Evolutionary conservation across 2,329 filamentous ascomycete species (phyloP), one percentile per base, ranked within the genome.

Genomic region (Trichoderma gracile): DNA sequence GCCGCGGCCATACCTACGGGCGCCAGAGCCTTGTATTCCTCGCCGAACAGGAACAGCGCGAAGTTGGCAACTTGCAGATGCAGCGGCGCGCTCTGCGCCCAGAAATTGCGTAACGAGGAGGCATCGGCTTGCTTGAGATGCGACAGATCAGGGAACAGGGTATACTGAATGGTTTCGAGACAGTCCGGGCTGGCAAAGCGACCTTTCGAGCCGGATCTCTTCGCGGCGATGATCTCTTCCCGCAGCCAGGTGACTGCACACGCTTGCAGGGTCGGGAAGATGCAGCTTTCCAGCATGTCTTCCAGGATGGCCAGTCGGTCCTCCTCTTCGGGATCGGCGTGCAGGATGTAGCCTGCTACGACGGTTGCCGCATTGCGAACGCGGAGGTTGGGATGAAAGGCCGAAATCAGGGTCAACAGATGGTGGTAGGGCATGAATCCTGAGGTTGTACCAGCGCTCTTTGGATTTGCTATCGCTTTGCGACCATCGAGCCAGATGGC

Each of bases 261-360:
- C 9, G 84, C 86, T 72, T 88, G 87, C 43, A 89, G 78, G 0
- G 82, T 80, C 2, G 85, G 80, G 69, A 86, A 89, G 68, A 85
- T 81, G 78, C 86, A 89, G 72, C 88, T 86, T 73, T 89, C 86
- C 14, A 89, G 75, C 14, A 89, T 79, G 70, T 89, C 87, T 59
- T 86, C 83, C 9, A 90, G 79, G 67, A 89, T 89, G 30, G 81
- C 79, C 17, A 89, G 76, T 5, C 86, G 80, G 70, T 84, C 81
- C 3, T 82, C 80, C 65, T 86, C 84, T 27, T 85, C 81, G 0
- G 86, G 85, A 67, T 88, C 82, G 2, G 83, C 78, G 69, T 89
- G 86, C 42, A 87, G 78, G 15, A 86, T 75, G 1, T 74, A 71
- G 8, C 84, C 84, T 3, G 85, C 84, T 14, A 86, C 78, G 3